Evolutionary conservation across 208 protist genomes (phyloP).

Genomic region (Leishmania tarentolae): DNA sequence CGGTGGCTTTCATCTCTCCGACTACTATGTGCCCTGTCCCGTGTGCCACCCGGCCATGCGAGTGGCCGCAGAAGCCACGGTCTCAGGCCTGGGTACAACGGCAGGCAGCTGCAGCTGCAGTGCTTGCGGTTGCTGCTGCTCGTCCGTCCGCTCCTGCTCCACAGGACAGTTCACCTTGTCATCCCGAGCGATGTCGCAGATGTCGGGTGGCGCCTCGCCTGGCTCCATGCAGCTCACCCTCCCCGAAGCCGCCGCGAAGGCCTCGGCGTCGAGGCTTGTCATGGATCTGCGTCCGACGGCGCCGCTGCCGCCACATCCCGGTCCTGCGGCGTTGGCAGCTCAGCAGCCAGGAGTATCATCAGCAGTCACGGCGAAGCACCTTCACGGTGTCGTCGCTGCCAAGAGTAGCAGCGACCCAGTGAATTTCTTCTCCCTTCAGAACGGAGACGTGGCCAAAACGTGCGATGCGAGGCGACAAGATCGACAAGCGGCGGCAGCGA

Average conservation of each 20-base stretch:
- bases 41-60: slow-evolving; percentile 34
- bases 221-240: background rate
- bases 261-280: slow-evolving; percentile 6
- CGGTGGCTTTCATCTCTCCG: slow-evolving; percentile 35
- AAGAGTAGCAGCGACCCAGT: background rate
- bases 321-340: background rate
- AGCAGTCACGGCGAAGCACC: background rate
- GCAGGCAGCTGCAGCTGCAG: slow-evolving; percentile 9
- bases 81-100: background rate
- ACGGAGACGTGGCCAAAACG: background rate
- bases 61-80: background rate
- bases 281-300: background rate
- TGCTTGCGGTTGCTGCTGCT: background rate
- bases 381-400: background rate
- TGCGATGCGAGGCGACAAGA: background rate
- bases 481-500: background rate
- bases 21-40: slow-evolving; percentile 35
- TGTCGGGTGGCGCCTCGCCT: background rate
- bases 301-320: background rate
- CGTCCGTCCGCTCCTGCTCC: background rate
- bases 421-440: background rate
- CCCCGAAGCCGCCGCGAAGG: slow-evolving; percentile 12
- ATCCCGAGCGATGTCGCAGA: background rate
- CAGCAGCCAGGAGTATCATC: background rate
- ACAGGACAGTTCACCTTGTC: background rate